Percentiles rank a stretch among this genome's conserved stretches.
Evolutionary conservation across 2,329 filamentous ascomycete species (phyloP).

Genomic region (Cladosporium sp.): DNA sequence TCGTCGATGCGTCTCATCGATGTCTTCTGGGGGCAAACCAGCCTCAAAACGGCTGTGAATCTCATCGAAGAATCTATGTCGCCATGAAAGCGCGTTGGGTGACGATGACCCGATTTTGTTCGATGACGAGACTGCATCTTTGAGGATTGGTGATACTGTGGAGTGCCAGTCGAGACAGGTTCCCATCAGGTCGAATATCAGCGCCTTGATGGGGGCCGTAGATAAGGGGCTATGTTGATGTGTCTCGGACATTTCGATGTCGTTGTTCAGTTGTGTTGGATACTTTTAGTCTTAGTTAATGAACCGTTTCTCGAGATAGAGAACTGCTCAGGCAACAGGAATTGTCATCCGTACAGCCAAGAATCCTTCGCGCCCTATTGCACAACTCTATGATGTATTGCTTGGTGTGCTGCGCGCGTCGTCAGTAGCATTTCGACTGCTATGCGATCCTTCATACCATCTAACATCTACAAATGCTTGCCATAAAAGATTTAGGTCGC

Average conservation of each 20-base stretch:
- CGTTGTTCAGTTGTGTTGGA: neutral
- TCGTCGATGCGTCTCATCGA: constrained; percentile 53
- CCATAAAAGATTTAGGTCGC: no score
- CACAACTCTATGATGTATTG: neutral
- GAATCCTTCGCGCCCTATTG: neutral
- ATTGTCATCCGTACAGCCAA: neutral
- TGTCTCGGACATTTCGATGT: neutral
- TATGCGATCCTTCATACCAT: neutral
- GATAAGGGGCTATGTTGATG: neutral
- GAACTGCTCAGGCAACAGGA: neutral
- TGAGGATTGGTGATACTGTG: constrained; percentile 3
- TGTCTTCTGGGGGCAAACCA: constrained; percentile 48
- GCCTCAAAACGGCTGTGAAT: constrained; percentile 44
- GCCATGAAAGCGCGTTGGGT: constrained; percentile 51
- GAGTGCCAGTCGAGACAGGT: constrained; percentile 60
- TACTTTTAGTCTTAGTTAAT: neutral
- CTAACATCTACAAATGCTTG: no score
- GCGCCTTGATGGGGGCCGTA: neutral
- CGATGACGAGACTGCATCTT: neutral
- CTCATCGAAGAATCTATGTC: constrained; percentile 52
- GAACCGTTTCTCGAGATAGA: neutral
- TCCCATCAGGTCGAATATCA: constrained; percentile 59
- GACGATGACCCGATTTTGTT: neutral
- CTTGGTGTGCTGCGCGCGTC: neutral
- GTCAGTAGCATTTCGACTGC: neutral